These are phyloP conservation scores for Primulina eburnea DNA, from an alignment of 257 asterid species.

Conservation along the genomic window DNA sequence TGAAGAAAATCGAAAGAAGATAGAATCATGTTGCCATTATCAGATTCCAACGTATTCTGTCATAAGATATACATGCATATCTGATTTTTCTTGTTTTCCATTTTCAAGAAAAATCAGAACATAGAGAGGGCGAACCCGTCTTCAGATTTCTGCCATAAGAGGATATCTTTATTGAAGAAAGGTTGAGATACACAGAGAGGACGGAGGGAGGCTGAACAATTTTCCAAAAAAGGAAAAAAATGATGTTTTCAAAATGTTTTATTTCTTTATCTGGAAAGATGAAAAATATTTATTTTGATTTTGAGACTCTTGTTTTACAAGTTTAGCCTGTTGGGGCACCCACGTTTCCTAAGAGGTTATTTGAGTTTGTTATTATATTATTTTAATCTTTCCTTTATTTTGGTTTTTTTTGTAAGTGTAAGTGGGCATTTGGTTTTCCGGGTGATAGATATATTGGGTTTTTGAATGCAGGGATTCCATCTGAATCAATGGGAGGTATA, in stretches of 20 bases:
- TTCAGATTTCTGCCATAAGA: not conserved
- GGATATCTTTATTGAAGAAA: not conserved
- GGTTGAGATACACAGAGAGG: not conserved
- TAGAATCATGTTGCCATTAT: not conserved
- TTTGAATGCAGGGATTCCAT: slow-evolving; percentile 28
- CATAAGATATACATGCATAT: no score
- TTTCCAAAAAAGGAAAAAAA: no score
- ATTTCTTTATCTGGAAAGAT: slow-evolving; percentile 17
- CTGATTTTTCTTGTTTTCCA: not conserved
- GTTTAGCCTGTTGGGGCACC: slow-evolving; percentile 15
- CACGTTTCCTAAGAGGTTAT: slow-evolving; percentile 9
- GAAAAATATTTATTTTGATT: not conserved
- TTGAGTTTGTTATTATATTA: not conserved
- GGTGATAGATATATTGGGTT: slow-evolving; percentile 3
- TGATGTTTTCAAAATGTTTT: not conserved
- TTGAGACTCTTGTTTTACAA: slow-evolving; percentile 13
- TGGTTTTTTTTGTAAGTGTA: not conserved
- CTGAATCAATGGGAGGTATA: slow-evolving; percentile 40
- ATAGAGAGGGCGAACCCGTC: not conserved
- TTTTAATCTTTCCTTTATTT: not conserved
- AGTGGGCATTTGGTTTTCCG: not conserved
- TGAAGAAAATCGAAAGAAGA: not conserved
- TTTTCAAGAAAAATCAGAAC: not conserved
- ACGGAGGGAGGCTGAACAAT: slow-evolving; percentile 15
- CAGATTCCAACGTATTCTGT: not conserved